A percentile compares a stretch with the other conserved stretches of the same genome.
phyloP scores from a whole-genome alignment of 768 basidiomycete species.

The Lactifluus pinguis region DNA sequence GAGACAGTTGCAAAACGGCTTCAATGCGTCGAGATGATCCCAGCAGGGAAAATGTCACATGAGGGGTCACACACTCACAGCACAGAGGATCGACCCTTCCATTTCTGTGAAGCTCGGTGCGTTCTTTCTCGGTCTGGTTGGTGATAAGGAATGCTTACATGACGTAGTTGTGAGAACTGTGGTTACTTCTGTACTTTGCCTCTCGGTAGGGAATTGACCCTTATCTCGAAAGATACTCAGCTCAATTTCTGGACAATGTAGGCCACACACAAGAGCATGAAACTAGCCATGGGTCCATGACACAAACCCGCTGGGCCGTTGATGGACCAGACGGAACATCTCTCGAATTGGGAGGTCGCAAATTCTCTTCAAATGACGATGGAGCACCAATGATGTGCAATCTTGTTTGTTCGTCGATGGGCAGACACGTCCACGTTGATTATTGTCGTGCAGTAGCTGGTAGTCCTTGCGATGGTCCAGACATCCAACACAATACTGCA shows the following conservation, averaged over 20 bases:
- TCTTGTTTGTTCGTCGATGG: slow-evolving; percentile 44
- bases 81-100: slow-evolving; percentile 34
- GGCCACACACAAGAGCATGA: slow-evolving; percentile 54
- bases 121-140: background rate
- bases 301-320: slow-evolving; percentile 45
- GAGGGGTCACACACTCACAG: slow-evolving; percentile 42
- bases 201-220: slow-evolving; percentile 30
- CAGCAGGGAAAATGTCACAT: slow-evolving; percentile 34
- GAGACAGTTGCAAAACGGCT: slow-evolving; percentile 36
- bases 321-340: slow-evolving; percentile 43
- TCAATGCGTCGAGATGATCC: slow-evolving; percentile 40
- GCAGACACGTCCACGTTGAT: slow-evolving; percentile 48
- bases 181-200: slow-evolving; percentile 52
- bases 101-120: slow-evolving; percentile 45
- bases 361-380: slow-evolving; percentile 44
- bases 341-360: slow-evolving; percentile 47
- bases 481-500: slow-evolving; percentile 37
- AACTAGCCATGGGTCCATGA: slow-evolving; percentile 57
- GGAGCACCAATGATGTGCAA: slow-evolving; percentile 60
- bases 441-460: slow-evolving; percentile 38
- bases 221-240: background rate
- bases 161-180: slow-evolving; percentile 43
- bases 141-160: background rate
- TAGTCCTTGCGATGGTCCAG: slow-evolving; percentile 33
- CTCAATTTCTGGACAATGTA: background rate